These are phyloP conservation scores for Scedosporium apiospermum DNA, from an alignment of 2,329 filamentous ascomycete genomes.

Conservation along the genomic window DNA sequence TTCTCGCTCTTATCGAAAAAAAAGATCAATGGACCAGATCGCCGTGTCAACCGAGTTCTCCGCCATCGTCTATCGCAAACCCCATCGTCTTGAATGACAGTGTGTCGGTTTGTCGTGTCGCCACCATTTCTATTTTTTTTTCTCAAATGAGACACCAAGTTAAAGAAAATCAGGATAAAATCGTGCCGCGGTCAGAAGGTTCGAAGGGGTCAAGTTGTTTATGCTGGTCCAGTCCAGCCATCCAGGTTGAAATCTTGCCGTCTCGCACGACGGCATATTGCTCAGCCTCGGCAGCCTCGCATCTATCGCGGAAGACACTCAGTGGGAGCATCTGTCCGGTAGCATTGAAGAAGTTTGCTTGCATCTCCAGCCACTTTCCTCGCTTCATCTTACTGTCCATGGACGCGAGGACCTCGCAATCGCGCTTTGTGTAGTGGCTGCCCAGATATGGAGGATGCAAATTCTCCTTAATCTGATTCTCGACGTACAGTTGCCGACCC, in stretches of 20 bases:
- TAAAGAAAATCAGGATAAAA: neutral
- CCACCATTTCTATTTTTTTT: neutral
- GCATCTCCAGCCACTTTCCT: conserved; percentile 30
- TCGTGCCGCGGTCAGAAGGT: neutral
- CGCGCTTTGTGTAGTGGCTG: conserved; percentile 17
- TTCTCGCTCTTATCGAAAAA: conserved; percentile 4
- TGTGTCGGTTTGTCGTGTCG: neutral
- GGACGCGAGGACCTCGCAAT: conserved; percentile 25
- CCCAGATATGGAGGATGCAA: conserved; percentile 20
- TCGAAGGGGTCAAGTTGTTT: conserved; percentile 7
- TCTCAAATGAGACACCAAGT: neutral
- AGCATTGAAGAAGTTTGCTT: conserved; percentile 32
- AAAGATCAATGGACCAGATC: conserved; percentile 3
- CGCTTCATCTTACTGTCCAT: conserved; percentile 22
- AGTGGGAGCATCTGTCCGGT: conserved; percentile 31
- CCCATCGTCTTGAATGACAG: no score
- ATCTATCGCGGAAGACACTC: conserved; percentile 24
- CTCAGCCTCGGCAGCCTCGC: conserved; percentile 20
- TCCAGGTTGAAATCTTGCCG: conserved; percentile 8
- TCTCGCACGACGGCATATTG: conserved; percentile 7
- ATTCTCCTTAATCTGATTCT: conserved; percentile 17
- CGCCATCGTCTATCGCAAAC: neutral
- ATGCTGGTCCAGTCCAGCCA: conserved; percentile 3
- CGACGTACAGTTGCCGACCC: conserved; percentile 21
- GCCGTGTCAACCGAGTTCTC: neutral